Evolutionary conservation across 352 stramenopile species (phyloP), one percentile per base, ranked within the genome.

Genomic region (Globisporangium cystogenes): DNA sequence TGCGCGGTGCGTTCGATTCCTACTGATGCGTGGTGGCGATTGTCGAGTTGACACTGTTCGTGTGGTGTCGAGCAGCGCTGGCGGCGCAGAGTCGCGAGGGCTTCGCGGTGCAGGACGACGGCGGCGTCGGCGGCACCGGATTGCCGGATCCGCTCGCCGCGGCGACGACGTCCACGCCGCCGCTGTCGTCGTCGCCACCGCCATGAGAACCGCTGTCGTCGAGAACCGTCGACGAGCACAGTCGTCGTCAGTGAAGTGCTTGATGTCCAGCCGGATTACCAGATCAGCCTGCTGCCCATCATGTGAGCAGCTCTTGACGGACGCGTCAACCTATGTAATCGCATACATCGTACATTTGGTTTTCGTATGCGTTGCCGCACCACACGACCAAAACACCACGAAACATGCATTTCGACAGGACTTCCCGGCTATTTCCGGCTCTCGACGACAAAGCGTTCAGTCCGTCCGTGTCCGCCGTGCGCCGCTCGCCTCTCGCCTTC

Each of bases 41-140:
- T 15, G 41, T 42, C 29, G n/a, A 37, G 3, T 35, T 35, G 29
- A 35, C 56, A 36, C 14, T 20, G 33, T 5, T 23, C 27, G 4
- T 65, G 39, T 58, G n/a, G 3, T 54, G 55, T 48, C 46, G 20
- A 44, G 21, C 37, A 88, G 78, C 71, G 23, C 55, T 89, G 24
- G 66, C 75, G 14, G 62, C 74, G 7, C 73, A 87, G 36, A 89
- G 78, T 60, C 66, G 78, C 48, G 75, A 84, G 35, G 78, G 73
- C 3, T 71, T 56, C 10, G 49, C 55, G 0, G 54, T 43, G 12
- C 55, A 60, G 14, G 62, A 70, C 6, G 56, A 60, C 24, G 18
- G 18, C 11, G 33, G 10, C 33, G 33, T 10, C 11, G 35, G 26
- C 26, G 26, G 26, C 26, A 5, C 3, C 26, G 26, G 26, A 29